Evolutionary conservation across 306 rosid species (phyloP).

Genomic region (Comarum palustre): DNA sequence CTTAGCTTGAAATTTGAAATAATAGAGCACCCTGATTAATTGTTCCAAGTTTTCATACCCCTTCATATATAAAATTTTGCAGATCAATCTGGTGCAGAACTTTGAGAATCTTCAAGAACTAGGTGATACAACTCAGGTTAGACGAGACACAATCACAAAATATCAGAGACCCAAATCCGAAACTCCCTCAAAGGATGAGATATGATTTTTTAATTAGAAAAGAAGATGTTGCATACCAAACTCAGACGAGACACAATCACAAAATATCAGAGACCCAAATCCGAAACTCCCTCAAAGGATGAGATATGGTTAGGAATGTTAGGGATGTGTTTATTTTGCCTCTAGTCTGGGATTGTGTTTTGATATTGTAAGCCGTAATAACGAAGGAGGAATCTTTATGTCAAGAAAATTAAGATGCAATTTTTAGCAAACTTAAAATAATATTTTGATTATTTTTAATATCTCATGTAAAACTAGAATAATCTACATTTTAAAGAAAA

Average conservation of each 20-base stretch:
- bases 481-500: too few relatives aligned
- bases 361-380: not conserved
- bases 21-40: not conserved
- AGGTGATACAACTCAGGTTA: not conserved
- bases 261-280: not conserved
- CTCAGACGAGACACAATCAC: too few relatives aligned
- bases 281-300: not conserved
- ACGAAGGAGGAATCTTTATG: not conserved
- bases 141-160: not conserved
- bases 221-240: too few relatives aligned
- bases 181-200: not conserved
- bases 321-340: not conserved
- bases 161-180: not conserved
- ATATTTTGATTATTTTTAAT: too few relatives aligned
- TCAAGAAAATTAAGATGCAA: too few relatives aligned
- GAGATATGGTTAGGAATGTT: not conserved
- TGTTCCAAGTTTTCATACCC: not conserved
- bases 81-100: not conserved
- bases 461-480: too few relatives aligned
- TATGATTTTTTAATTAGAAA: too few relatives aligned
- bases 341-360: not conserved
- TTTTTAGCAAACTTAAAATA: not conserved
- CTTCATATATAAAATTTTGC: not conserved
- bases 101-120: not conserved
- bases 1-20: not conserved